These are phyloP conservation scores for Colletotrichum truncatum DNA, from an alignment of 2,329 filamentous ascomycete species.

Conservation along the genomic window DNA sequence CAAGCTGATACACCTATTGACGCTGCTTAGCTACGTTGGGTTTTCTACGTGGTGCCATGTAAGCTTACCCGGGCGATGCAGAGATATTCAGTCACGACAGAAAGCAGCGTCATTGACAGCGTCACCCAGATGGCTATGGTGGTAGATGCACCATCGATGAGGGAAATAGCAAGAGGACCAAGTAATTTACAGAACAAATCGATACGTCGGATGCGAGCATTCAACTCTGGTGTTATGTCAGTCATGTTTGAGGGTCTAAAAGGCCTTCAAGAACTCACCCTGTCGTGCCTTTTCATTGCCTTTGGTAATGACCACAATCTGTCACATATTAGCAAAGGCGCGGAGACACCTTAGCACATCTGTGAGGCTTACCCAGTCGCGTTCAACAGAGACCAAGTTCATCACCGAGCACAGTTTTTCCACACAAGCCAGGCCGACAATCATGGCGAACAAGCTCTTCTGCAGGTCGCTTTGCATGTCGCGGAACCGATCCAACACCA, in stretches of 20 bases:
- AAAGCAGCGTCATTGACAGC: slow-evolving; percentile 55
- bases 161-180: slow-evolving; percentile 60
- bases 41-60: not conserved
- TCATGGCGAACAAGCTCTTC: slow-evolving; percentile 40
- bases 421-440: slow-evolving; percentile 58
- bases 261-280: not conserved
- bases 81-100: slow-evolving; percentile 58
- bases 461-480: slow-evolving; percentile 13
- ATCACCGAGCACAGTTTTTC: slow-evolving; percentile 11
- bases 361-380: not conserved
- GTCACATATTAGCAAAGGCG: not conserved
- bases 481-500: slow-evolving; percentile 37
- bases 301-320: slow-evolving; percentile 58
- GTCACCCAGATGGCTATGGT: slow-evolving; percentile 55
- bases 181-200: slow-evolving; percentile 67
- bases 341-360: not conserved
- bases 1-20: slow-evolving; percentile 35
- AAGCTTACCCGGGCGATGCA: slow-evolving; percentile 53
- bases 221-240: slow-evolving; percentile 44
- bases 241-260: not conserved
- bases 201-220: slow-evolving; percentile 65
- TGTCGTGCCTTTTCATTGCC: slow-evolving; percentile 41
- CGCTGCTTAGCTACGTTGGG: not conserved
- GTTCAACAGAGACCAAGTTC: slow-evolving; percentile 6
- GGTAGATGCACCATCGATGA: slow-evolving; percentile 56